Evolutionary conservation across 2,329 filamentous ascomycete genomes (phyloP).

Genomic region (Beauveria brongniartii): DNA sequence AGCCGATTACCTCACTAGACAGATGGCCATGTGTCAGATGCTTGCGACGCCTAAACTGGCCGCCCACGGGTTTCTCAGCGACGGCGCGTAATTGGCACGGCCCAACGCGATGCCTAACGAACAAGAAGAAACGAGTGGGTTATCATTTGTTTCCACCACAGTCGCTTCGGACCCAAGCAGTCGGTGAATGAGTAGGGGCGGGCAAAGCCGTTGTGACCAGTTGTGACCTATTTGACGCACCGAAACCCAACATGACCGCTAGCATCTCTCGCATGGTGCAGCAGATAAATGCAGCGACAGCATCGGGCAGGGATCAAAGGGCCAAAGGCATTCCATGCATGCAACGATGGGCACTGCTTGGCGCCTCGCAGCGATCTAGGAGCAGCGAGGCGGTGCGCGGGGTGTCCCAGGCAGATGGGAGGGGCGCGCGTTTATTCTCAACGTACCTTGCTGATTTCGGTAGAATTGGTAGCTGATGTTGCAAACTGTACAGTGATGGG

Average conservation of each 20-base stretch:
- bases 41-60: not conserved
- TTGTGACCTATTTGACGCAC: not conserved
- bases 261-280: not conserved
- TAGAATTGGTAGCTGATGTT: not conserved
- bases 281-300: not conserved
- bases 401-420: not conserved
- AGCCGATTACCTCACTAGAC: slow-evolving; percentile 3
- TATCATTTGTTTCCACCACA: not conserved
- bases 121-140: not conserved
- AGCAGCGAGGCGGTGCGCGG: not conserved
- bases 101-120: not conserved
- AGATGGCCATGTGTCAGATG: slow-evolving; percentile 3
- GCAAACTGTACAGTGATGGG: not conserved
- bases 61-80: not conserved
- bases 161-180: not conserved
- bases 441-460: not conserved
- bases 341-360: not conserved
- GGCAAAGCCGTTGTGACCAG: not conserved
- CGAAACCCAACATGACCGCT: not conserved
- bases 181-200: not conserved
- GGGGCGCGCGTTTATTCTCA: not conserved
- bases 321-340: not conserved
- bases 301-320: not conserved
- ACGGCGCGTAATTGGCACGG: not conserved
- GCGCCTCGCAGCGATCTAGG: not conserved